phyloP scores from a whole-genome alignment of 345 rosid genomes.

The Aurinia saxatilis region DNA sequence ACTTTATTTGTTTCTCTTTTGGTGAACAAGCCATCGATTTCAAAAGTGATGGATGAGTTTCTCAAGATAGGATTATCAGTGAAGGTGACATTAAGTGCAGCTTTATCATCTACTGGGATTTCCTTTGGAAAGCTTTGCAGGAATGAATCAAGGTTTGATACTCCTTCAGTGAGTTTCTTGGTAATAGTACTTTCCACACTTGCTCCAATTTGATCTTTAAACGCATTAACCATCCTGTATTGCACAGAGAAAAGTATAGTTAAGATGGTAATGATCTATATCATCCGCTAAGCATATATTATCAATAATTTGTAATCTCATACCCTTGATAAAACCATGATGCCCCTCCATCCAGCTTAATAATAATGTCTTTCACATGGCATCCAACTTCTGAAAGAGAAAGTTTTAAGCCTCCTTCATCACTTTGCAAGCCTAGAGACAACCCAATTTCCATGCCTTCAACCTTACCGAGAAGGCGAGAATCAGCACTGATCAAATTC shows the following conservation, averaged over 20 bases:
- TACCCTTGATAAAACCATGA: constrained; percentile 99
- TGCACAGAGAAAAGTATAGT: constrained; percentile 9
- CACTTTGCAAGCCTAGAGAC: constrained; percentile 69
- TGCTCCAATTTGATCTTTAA: constrained; percentile 63
- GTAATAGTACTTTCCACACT: constrained; percentile 81
- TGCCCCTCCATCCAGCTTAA: constrained; percentile 83
- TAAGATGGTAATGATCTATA: neutral
- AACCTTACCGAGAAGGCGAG: constrained; percentile 63
- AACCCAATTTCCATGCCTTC: constrained; percentile 97
- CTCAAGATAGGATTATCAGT: constrained; percentile 57
- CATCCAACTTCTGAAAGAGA: constrained; percentile 75
- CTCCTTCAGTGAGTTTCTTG: constrained; percentile 65
- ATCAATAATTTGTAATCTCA: neutral
- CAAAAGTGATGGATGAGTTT: constrained; percentile 71
- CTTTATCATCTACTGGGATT: constrained; percentile 79
- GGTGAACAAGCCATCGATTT: constrained; percentile 75
- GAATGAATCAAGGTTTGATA: constrained; percentile 65
- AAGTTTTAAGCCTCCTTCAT: constrained; percentile 63
- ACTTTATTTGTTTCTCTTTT: constrained; percentile 26
- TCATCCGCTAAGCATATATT: neutral
- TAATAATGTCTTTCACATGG: constrained; percentile 59
- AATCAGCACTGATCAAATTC: constrained; percentile 44
- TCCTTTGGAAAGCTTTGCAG: constrained; percentile 80
- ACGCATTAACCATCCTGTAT: constrained; percentile 82
- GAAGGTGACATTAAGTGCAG: constrained; percentile 82